Base-by-base conservation (phyloP, 768 basidiomycete genomes). In the Grammothele lineata region DNA sequence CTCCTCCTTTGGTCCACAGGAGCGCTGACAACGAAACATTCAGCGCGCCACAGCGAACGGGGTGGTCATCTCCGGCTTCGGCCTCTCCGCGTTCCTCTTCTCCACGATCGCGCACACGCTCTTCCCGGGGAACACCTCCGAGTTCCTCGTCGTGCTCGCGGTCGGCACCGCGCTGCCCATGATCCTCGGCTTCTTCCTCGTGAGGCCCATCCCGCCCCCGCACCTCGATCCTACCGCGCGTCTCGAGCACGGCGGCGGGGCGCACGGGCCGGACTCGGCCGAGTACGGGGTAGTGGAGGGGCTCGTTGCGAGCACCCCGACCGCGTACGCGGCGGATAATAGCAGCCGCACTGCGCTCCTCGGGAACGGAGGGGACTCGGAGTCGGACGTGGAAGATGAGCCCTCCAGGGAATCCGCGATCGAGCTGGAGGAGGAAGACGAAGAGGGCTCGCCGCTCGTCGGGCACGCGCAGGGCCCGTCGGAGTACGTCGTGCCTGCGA, bases 11-110 rank as follows among this genome's bases (percentile, higher is more conserved):
- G 21, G 18, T 4, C 12, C 24, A 15, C 32, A 9, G 2, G 11
- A 4, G 14, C 1, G 2, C 19, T 21, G 27, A 33, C 14, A 18
- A 24, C 19, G 43, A 14, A 32, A 35, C 14, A 27, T 2, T n/a
- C 38, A 90, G 85, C 75, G 91, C 17, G 91, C 84, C 10, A 81
- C 81, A 0, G 77, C 81, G 8, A 89, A 86, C 0, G 85, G 85
- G 2, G 62, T 91, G 8, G 91, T 93, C 26, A 66, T 92, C 17
- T 89, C 90, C 0, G 92, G 90, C 25, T 92, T 90, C 53, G 92
- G 93, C 0, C 78, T 97, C 14, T 92, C 90, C 0, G 93, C 93
- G 0, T 95, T 95, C 71, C 72, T 88, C 52, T 96, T 94, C 66
- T 87, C 89, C 11, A 75, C 81, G 1, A 66, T 94, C 30, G 81